These are phyloP conservation scores for Cyberlindnera maritima DNA, from an alignment of 805 yeast species.

Conservation along the genomic window DNA sequence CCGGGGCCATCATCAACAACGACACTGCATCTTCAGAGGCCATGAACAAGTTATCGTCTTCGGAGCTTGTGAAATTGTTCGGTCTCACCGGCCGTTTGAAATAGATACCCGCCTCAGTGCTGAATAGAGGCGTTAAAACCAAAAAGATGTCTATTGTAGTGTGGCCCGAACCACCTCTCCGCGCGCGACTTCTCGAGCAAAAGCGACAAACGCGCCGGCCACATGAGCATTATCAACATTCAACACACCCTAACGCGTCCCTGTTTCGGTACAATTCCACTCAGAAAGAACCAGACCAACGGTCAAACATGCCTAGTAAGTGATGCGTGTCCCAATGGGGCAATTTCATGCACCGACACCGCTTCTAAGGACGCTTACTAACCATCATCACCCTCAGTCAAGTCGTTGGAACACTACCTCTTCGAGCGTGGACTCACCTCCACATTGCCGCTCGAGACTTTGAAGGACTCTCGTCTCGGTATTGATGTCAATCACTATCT, in stretches of 20 bases:
- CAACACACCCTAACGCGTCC: neutral
- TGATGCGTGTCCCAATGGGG: neutral
- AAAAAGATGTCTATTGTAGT: neutral
- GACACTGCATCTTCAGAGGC: slow-evolving; percentile 62
- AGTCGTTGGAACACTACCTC: slow-evolving; percentile 63
- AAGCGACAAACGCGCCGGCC: slow-evolving; percentile 1
- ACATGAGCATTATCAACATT: neutral
- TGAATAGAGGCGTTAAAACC: neutral
- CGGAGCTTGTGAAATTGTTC: slow-evolving; percentile 17
- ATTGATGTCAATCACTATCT: slow-evolving; percentile 83
- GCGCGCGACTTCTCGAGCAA: neutral
- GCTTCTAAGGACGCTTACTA: neutral
- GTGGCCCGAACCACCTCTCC: neutral
- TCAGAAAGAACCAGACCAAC: too few relatives aligned
- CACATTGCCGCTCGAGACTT: slow-evolving; percentile 58
- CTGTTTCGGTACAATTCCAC: neutral
- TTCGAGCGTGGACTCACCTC: slow-evolving; percentile 65
- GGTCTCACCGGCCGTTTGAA: slow-evolving; percentile 5
- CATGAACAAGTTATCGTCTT: slow-evolving; percentile 49
- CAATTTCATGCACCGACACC: neutral
- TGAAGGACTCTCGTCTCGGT: slow-evolving; percentile 70
- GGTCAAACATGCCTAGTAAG: slow-evolving; percentile 4
- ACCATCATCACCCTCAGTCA: slow-evolving; percentile 32
- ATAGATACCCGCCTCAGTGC: neutral
- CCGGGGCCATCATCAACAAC: slow-evolving; percentile 64